These are phyloP conservation scores for Tranzscheliella williamsii DNA, from an alignment of 1,284 basidiomycete genomes.

Conservation along the genomic window DNA sequence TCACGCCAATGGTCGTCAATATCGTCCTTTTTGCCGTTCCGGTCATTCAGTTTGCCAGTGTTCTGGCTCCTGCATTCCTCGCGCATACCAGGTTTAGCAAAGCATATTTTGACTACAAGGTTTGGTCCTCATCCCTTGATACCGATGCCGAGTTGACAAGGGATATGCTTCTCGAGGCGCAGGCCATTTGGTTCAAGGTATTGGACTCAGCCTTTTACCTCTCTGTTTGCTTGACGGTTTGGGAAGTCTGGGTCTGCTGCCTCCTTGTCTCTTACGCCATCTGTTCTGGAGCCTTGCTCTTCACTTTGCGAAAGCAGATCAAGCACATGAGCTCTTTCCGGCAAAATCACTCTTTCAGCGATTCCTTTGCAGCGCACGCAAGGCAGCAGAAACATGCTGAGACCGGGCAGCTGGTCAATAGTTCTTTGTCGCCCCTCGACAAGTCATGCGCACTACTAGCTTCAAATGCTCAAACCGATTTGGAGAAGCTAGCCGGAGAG, in stretches of 20 bases:
- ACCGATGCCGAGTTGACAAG: conserved; percentile 3
- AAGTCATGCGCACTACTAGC: too few species aligned
- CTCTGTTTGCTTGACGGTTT: conserved; percentile 21
- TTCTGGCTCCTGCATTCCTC: conserved; percentile 14
- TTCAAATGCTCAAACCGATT: not conserved
- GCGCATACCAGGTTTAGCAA: conserved; percentile 7
- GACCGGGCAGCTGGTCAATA: conserved; percentile 1
- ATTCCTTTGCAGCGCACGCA: conserved; percentile 7
- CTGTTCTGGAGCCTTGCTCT: conserved; percentile 11
- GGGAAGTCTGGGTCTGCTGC: conserved; percentile 18
- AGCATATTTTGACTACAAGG: conserved; percentile 6
- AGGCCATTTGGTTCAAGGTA: conserved; percentile 29
- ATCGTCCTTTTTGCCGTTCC: conserved; percentile 12
- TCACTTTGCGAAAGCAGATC: conserved; percentile 12
- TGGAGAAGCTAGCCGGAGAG: not conserved
- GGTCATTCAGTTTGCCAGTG: conserved; percentile 10
- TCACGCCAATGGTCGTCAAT: conserved; percentile 21
- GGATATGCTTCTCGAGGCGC: conserved; percentile 22
- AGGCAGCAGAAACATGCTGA: not conserved
- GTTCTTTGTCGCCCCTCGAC: not conserved
- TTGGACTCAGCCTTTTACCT: conserved; percentile 16
- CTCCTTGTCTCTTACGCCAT: conserved; percentile 8
- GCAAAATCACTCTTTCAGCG: conserved; percentile 15
- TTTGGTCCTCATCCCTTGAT: conserved; percentile 6
- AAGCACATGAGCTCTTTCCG: conserved; percentile 12